Conservation (phyloP, 148 eudicot species). For the Rhododendron kiyosumense region DNA sequence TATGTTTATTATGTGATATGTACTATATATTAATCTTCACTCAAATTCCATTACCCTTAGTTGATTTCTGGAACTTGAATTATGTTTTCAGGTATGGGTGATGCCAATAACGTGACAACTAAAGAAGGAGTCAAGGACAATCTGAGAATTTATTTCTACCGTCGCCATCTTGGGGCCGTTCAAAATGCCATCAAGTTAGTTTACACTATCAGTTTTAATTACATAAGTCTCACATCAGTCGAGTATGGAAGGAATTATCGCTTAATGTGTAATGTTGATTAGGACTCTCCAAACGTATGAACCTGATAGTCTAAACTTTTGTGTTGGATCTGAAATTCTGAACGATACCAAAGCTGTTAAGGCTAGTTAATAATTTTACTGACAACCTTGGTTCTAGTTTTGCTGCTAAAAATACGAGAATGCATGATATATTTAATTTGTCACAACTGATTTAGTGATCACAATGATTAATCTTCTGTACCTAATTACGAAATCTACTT, state of each 20-base stretch:
- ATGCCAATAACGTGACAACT: conserved; percentile 10
- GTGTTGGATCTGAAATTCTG: no score
- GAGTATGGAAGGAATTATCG: neutral
- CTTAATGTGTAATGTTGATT: no score
- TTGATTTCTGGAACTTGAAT: neutral
- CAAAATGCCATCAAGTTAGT: conserved; percentile 21
- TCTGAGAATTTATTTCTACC: conserved; percentile 14
- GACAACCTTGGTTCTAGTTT: no score
- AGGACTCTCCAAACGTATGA: no score
- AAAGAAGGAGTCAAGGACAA: conserved; percentile 12
- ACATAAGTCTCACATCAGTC: neutral
- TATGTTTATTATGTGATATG: neutral
- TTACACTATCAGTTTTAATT: neutral
- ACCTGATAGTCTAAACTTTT: no score
- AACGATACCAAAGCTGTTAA: no score
- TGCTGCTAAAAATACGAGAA: neutral
- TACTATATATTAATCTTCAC: neutral
- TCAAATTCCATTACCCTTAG: neutral
- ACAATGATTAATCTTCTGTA: neutral
- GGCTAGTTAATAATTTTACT: no score
- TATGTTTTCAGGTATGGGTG: conserved; percentile 20
- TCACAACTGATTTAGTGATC: neutral
- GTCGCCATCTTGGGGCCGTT: conserved; percentile 13
- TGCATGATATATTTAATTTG: neutral
- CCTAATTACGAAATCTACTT: neutral